Conservation (phyloP, 225 moss, liverwort and hornwort species). For the Physcomitrellopsis africana region DNA sequence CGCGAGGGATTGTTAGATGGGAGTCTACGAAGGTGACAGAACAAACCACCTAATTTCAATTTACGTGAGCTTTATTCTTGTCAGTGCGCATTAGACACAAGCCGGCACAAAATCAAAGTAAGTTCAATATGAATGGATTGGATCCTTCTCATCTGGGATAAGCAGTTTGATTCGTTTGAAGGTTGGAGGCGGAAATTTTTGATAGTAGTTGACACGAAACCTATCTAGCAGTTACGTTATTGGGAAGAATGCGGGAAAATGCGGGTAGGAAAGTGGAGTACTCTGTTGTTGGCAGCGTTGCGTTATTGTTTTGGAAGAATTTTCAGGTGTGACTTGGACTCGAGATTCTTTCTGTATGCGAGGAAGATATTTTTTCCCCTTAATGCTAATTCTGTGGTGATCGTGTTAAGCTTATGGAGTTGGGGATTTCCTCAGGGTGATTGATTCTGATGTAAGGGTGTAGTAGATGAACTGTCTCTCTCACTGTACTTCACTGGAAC, state of each 20-base stretch:
- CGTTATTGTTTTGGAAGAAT: background rate
- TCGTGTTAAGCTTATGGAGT: background rate
- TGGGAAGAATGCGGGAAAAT: background rate
- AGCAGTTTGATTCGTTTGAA: too few relatives aligned
- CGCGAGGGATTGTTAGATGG: too few relatives aligned
- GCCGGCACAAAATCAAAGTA: too few relatives aligned
- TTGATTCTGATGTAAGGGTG: constrained; percentile 6
- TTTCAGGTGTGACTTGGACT: background rate
- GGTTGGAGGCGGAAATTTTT: too few relatives aligned
- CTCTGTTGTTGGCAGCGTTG: background rate
- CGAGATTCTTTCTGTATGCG: background rate
- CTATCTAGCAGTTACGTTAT: background rate
- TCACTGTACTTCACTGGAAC: background rate
- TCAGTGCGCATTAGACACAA: too few relatives aligned
- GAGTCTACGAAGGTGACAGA: too few relatives aligned
- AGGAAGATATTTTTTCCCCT: background rate
- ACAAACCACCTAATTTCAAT: too few relatives aligned
- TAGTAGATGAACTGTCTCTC: background rate
- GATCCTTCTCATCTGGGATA: too few relatives aligned
- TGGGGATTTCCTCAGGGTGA: background rate
- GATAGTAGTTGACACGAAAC: too few relatives aligned
- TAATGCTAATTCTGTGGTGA: background rate
- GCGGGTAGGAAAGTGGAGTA: background rate
- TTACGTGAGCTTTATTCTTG: too few relatives aligned
- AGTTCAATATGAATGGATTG: too few relatives aligned